Base-by-base conservation (phyloP, 2,329 filamentous ascomycete genomes). In the Alternaria brassicicola region DNA sequence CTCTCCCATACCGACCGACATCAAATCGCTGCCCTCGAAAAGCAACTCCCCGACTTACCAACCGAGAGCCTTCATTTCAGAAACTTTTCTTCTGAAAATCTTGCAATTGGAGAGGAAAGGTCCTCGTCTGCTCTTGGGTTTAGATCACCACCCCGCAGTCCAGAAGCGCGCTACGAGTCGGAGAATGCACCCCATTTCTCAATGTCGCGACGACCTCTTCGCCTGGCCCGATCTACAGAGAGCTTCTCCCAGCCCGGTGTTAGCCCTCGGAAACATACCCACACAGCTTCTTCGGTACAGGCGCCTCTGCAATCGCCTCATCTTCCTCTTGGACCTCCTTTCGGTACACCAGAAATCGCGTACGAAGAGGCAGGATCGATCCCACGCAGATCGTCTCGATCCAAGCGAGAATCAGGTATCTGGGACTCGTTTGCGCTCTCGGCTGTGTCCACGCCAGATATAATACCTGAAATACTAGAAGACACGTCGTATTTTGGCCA, bases 1-100 rank as follows among this genome's bases (percentile, higher is more conserved):
- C 74, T 89, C 51, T 85, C 85, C 33, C 86, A 88, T 68, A 86
- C 85, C 26, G 82, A 82, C 55, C 81, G 83, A 23, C 74, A 82
- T 23, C 83, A 88, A 55, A 81, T 87, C 55, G 79, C 83, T 30
- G 78, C 78, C 4, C 74, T 88, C 19, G 81, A 85, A 36, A 80
- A 79, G 31, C 43, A 47, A 78, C 82, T 12, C 80, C 82, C 52
- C 79, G 83, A 54, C n/a, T 26, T 30, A 15, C 38, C 53, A 30
- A 13, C 81, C 81, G 78, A 84, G 17, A 78, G 82, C 56, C 71
- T 86, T 28, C 65, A 69, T 52, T 70, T 70, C 36, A 52, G 59
- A 12, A 70, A 73, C 43, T 66, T 71, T 56, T 73, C 71, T 21
- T 66, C 69, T 2, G 69, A 74, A 21, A 65, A 69, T 50, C 10